A percentile compares a stretch with the other conserved stretches of the same genome.
These are phyloP conservation scores for Hyphopichia pseudoburtonii DNA, from an alignment of 1,139 yeast species.

Conservation along the genomic window DNA sequence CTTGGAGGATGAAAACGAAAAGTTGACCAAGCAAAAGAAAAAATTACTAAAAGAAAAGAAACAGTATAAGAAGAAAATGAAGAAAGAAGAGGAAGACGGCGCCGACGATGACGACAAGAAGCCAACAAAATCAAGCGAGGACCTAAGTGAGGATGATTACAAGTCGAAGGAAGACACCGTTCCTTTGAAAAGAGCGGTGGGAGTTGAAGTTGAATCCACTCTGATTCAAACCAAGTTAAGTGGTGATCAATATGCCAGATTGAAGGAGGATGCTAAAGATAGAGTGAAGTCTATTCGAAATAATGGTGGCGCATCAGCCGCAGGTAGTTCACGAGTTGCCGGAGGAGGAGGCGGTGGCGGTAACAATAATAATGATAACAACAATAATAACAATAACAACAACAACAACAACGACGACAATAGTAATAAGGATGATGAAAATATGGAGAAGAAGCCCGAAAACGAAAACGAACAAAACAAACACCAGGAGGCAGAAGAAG, in stretches of 20 bases:
- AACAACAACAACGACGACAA: constrained; percentile 6
- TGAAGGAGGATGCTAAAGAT: constrained; percentile 13
- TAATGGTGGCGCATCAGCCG: neutral
- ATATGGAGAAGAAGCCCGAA: neutral
- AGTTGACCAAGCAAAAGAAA: constrained; percentile 25
- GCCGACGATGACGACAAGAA: constrained; percentile 5
- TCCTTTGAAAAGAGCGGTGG: constrained; percentile 9
- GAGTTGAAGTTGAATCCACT: neutral
- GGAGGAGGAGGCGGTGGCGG: constrained; percentile 1
- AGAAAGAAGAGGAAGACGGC: constrained; percentile 4
- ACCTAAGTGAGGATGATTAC: constrained; percentile 6
- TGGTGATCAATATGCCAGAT: constrained; percentile 4
- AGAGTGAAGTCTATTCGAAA: constrained; percentile 15
- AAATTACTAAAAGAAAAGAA: constrained; percentile 21
- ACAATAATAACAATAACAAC: neutral
- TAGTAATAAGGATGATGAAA: constrained; percentile 5
- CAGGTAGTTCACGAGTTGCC: constrained; percentile 3
- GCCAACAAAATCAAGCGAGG: neutral
- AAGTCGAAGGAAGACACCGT: constrained; percentile 16
- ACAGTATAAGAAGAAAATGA: constrained; percentile 11
- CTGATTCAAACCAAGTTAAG: neutral
- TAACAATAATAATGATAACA: neutral
- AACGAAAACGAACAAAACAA: constrained; percentile 19
- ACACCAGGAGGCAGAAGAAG: no score
- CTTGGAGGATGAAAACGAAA: constrained; percentile 26